A percentile compares a stretch with the other conserved stretches of the same genome.
Evolutionary conservation across 371 early-diverging fungal species (phyloP).

Genomic region (Saksenaea vasiformis): DNA sequence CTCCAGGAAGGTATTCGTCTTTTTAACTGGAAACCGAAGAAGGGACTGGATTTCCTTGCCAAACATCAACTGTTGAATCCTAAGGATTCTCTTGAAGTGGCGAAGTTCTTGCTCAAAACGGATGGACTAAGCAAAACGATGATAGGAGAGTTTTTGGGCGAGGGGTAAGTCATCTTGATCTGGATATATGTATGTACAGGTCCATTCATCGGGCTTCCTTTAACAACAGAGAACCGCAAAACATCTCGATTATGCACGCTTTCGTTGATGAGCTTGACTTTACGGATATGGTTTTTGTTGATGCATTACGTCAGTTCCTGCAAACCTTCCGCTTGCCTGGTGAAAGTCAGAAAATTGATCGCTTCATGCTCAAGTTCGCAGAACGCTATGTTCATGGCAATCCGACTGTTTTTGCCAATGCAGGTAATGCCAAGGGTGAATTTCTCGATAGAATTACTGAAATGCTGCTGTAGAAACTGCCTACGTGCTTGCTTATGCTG

Average conservation of each 20-base stretch:
- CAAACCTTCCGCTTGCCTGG: slow-evolving; percentile 96
- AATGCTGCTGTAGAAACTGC: slow-evolving; percentile 67
- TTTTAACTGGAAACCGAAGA: slow-evolving; percentile 91
- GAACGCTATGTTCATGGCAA: slow-evolving; percentile 88
- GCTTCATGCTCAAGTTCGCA: slow-evolving; percentile 97
- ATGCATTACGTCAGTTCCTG: slow-evolving; percentile 87
- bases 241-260: slow-evolving; percentile 92
- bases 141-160: slow-evolving; percentile 96
- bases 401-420: slow-evolving; percentile 72
- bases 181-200: neutral
- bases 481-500: slow-evolving; percentile 92
- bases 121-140: slow-evolving; percentile 81
- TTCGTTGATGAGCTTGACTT: slow-evolving; percentile 94
- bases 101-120: slow-evolving; percentile 71
- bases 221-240: slow-evolving; percentile 67
- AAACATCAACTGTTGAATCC: slow-evolving; percentile 65
- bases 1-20: slow-evolving; percentile 75
- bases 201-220: neutral
- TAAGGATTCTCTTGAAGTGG: slow-evolving; percentile 64
- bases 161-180: slow-evolving; percentile 52
- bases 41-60: slow-evolving; percentile 79
- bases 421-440: slow-evolving; percentile 34
- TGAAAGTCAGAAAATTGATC: slow-evolving; percentile 98
- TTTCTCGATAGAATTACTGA: neutral
- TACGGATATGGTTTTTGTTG: slow-evolving; percentile 70